phyloP scores from a whole-genome alignment of 2,329 filamentous ascomycete genomes.

The Fusarium musae region DNA sequence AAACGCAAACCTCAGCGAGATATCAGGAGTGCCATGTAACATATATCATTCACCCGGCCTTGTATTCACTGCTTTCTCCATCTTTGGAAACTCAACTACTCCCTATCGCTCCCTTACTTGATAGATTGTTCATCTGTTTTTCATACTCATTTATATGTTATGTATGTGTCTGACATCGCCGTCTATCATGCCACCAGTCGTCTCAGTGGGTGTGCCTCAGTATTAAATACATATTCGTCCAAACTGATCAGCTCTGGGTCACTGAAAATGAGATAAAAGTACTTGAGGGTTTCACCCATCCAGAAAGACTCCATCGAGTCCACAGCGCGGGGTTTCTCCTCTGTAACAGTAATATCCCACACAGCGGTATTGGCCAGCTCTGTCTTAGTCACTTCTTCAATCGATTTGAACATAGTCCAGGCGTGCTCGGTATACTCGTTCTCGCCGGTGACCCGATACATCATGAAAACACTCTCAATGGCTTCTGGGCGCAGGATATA shows the following conservation, averaged over 20 bases:
- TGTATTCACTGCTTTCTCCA: background rate
- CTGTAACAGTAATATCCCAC: conserved; percentile 49
- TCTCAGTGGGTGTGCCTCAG: conserved; percentile 41
- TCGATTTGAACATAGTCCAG: conserved; percentile 64
- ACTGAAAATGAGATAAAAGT: conserved; percentile 45
- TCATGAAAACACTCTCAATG: conserved; percentile 64
- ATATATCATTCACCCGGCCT: background rate
- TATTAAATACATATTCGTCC: conserved; percentile 44
- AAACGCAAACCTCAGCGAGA: background rate
- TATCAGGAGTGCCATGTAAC: background rate
- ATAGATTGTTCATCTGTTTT: background rate
- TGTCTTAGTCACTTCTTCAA: conserved; percentile 59
- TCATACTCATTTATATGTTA: background rate
- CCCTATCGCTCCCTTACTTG: background rate
- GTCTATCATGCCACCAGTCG: conserved; percentile 19
- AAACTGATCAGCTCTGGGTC: conserved; percentile 57
- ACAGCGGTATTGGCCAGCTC: conserved; percentile 62
- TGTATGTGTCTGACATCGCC: background rate
- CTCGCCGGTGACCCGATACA: conserved; percentile 63
- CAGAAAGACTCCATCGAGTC: conserved; percentile 70
- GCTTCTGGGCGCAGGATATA: conserved; percentile 65
- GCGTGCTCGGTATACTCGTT: conserved; percentile 59
- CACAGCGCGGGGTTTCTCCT: conserved; percentile 49
- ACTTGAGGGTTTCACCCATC: conserved; percentile 48
- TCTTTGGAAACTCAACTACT: background rate